Evolutionary conservation across 1,284 basidiomycete genomes (phyloP).

Genomic region (Ceraceosorus guamensis): DNA sequence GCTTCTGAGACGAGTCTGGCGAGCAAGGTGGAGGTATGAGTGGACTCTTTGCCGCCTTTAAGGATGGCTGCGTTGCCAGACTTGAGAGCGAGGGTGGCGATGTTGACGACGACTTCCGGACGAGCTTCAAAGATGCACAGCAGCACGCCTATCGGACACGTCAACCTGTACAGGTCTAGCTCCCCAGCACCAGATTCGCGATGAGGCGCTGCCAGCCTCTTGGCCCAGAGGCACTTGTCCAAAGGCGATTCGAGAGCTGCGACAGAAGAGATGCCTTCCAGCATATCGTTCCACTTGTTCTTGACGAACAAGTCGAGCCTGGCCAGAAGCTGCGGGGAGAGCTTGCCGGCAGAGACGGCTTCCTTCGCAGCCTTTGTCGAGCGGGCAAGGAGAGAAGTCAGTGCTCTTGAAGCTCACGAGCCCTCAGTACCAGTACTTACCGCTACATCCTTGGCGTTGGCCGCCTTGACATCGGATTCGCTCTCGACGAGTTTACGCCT

Average conservation of each 20-base stretch:
- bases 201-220: constrained; percentile 59
- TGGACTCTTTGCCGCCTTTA: constrained; percentile 43
- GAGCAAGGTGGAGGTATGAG: constrained; percentile 27
- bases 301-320: constrained; percentile 72
- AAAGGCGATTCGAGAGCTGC: constrained; percentile 77
- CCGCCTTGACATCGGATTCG: constrained; percentile 21
- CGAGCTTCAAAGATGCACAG: constrained; percentile 96
- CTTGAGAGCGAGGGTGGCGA: constrained; percentile 91
- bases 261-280: constrained; percentile 82
- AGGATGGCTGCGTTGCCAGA: constrained; percentile 61
- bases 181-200: constrained; percentile 52
- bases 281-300: constrained; percentile 90
- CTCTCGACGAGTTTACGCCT: constrained; percentile 22
- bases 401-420: too few relatives aligned
- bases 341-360: constrained; percentile 72
- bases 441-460: constrained; percentile 38
- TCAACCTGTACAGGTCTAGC: constrained; percentile 83
- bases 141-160: constrained; percentile 92
- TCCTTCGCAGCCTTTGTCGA: constrained; percentile 61
- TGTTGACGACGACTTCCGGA: constrained; percentile 97
- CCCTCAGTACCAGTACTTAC: constrained; percentile 5
- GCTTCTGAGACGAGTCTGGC: constrained; percentile 64
- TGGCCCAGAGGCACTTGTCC: constrained; percentile 78
- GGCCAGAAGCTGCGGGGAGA: constrained; percentile 72
- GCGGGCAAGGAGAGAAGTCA: not conserved